Evolutionary conservation across 495 filamentous ascomycete genomes (phyloP).

Genomic region (Talaromyces borbonicus): DNA sequence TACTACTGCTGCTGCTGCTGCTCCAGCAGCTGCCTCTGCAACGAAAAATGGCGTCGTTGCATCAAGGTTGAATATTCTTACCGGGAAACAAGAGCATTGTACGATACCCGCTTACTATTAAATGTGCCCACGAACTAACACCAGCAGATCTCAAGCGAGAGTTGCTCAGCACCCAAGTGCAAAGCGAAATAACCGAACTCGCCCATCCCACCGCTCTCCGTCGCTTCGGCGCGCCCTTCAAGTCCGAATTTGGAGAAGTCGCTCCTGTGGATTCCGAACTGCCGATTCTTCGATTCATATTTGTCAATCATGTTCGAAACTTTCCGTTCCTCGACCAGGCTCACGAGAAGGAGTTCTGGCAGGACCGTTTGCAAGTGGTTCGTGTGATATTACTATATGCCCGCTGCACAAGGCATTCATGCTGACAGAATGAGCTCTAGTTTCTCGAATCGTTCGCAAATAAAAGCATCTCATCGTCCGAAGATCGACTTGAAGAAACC

Average conservation of each 20-base stretch:
- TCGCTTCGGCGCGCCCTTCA: constrained; percentile 91
- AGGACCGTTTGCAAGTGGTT: constrained; percentile 93
- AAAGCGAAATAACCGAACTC: constrained; percentile 80
- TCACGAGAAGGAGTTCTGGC: constrained; percentile 98
- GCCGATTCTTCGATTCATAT: constrained; percentile 90
- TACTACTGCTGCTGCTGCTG: neutral
- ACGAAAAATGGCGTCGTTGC: constrained; percentile 11
- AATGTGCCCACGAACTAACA: constrained; percentile 16
- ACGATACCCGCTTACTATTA: constrained; percentile 17
- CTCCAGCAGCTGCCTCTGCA: neutral
- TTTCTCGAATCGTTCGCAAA: constrained; percentile 97
- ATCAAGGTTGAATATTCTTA: constrained; percentile 52
- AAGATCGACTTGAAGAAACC: constrained; percentile 91
- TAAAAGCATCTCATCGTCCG: constrained; percentile 93
- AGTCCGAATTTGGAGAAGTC: constrained; percentile 83
- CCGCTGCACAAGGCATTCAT: neutral
- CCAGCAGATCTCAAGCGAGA: constrained; percentile 88
- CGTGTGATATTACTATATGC: constrained; percentile 32
- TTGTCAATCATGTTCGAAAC: constrained; percentile 94
- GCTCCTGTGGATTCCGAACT: constrained; percentile 89
- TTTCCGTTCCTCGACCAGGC: constrained; percentile 96
- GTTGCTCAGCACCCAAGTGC: constrained; percentile 80
- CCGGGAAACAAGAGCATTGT: constrained; percentile 99
- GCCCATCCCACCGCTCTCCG: constrained; percentile 90
- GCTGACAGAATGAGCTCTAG: constrained; percentile 30